Evolutionary conservation across 371 early-diverging fungal genomes (phyloP), one percentile per base, ranked within the genome.

Genomic region (Amoeboaphelidium protococcarum): DNA sequence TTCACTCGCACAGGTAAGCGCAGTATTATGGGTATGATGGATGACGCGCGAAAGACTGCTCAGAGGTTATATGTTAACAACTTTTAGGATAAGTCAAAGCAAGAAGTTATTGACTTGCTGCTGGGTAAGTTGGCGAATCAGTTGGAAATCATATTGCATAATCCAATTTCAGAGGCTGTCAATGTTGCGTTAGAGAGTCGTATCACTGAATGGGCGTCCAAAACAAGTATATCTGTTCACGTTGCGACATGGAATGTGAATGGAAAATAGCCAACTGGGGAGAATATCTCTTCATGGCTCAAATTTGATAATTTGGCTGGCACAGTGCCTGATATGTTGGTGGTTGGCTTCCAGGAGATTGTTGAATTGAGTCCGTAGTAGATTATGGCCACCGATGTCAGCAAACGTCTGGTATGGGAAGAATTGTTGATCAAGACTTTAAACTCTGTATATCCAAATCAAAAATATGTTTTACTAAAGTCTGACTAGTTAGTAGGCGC

Each of bases 341-440:
- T 76, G 0, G 67, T 94, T 42, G 90, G 84, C 2, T 79, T 92
- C 45, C 89, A 94, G 55, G 95, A 96, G 55, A 75, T 92, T 42
- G 90, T 94, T 19, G 80, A 89, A 55, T 57, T 96, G 26, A 84
- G 72, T 25, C 80, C 79, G 27, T 78, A 71, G 26, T 79, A 83
- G 54, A 73, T 84, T 21, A 48, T 83, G 53, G 66, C 80, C 0
- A 77, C 82, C 25, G 85, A 86, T 56, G 73, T 76, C 2, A 55
- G 63, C 41, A 64, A 71, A 47, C 44, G 60, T 16, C 43, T 41
- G 26, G 23, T 46, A 6, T 71, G 68, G 71, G 60, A 63, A 24
- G 42, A 19, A 25, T 23, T 31, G 26, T 21, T 42, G 13, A 3
- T 6, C 6, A 37, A 26, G 19, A 12, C 37, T 19, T 40, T 46